Percentiles rank a stretch among this genome's conserved stretches.
Evolutionary conservation across 305 asterid species (phyloP).

Genomic region (Solanum chacoense): DNA sequence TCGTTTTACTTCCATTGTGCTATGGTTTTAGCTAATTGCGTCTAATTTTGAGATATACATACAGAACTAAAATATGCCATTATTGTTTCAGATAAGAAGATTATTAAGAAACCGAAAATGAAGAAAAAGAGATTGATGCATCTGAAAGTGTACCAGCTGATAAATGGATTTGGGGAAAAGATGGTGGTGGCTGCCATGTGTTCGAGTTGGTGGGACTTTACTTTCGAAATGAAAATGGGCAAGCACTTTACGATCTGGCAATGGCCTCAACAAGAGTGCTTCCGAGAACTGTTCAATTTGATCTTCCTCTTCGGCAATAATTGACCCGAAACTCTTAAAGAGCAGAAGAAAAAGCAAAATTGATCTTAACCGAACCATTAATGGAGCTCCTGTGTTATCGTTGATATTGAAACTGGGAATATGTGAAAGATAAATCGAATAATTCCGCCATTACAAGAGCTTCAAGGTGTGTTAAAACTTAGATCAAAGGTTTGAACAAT

Average conservation of each 20-base stretch:
- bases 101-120: background rate
- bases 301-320: slow-evolving; percentile 18
- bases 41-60: background rate
- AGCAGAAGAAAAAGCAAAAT: slow-evolving; percentile 26
- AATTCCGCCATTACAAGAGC: background rate
- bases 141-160: slow-evolving; percentile 49
- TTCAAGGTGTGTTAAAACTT: background rate
- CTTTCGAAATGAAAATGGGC: slow-evolving; percentile 87
- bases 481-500: background rate
- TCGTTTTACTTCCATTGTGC: background rate
- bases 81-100: background rate
- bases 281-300: slow-evolving; percentile 55
- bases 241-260: slow-evolving; percentile 86
- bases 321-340: slow-evolving; percentile 29
- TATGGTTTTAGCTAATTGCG: background rate
- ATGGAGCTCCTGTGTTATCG: background rate
- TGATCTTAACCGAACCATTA: slow-evolving; percentile 26
- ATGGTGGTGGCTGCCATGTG: slow-evolving; percentile 79
- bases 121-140: background rate
- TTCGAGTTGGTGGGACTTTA: slow-evolving; percentile 61
- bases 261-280: slow-evolving; percentile 79
- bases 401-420: background rate
- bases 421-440: background rate
- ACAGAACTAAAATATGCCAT: background rate
- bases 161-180: slow-evolving; percentile 93